Percentiles rank a stretch among this genome's conserved stretches.
Evolutionary conservation across 1,284 basidiomycete genomes (phyloP).

Genomic region (Sparassis latifolia): DNA sequence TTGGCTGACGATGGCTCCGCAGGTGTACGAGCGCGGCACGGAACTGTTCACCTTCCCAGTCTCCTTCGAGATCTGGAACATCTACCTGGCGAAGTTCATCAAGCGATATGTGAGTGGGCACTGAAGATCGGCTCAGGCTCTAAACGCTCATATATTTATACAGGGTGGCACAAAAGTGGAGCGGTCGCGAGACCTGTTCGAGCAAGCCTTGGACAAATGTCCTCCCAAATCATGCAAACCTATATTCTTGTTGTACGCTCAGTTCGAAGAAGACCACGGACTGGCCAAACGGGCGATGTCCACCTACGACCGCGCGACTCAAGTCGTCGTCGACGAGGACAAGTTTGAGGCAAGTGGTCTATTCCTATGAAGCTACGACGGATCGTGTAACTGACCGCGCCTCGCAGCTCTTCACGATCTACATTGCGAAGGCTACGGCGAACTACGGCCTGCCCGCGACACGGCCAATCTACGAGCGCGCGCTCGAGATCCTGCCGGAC

Average conservation of each 20-base stretch:
- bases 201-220: constrained; percentile 96
- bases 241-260: constrained; percentile 92
- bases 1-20: not conserved
- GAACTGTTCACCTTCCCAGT: constrained; percentile 98
- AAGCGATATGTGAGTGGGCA: constrained; percentile 79
- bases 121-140: no score
- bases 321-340: constrained; percentile 82
- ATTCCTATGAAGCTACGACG: not conserved
- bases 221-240: constrained; percentile 93
- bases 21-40: constrained; percentile 96
- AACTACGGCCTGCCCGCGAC: constrained; percentile 97
- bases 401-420: constrained; percentile 87
- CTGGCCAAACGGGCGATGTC: constrained; percentile 95
- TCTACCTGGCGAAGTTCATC: constrained; percentile 95
- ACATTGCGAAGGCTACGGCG: constrained; percentile 94
- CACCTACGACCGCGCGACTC: constrained; percentile 90
- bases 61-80: constrained; percentile 99
- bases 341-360: constrained; percentile 77
- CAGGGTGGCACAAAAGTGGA: constrained; percentile 93
- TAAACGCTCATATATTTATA: not conserved
- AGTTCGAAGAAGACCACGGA: constrained; percentile 92
- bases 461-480: constrained; percentile 93
- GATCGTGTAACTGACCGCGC: not conserved
- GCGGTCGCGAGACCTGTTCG: constrained; percentile 92
- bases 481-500: constrained; percentile 91